Base-by-base conservation (phyloP, 352 stramenopile genomes). In the Globisporangium lucens region DNA sequence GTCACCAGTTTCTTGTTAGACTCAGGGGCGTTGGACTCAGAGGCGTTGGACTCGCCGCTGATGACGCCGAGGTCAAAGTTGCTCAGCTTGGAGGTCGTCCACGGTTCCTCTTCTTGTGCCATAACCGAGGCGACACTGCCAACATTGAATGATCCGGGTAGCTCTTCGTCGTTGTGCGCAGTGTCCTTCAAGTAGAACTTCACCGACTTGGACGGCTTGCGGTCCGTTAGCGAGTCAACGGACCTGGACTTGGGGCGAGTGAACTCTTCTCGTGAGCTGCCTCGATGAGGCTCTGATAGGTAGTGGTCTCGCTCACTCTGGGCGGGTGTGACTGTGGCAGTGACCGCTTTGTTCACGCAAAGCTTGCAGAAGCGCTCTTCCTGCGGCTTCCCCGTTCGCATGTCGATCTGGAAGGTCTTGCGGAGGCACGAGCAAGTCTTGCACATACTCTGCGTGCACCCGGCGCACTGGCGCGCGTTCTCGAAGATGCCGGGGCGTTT, bases 371-470 rank as follows among this genome's bases (percentile, higher is more conserved):
- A 66, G 15, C 60, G 49, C 46, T 57, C 60, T 58, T 66, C 60
- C 1, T 47, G 2, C 0, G 60, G 60, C 17, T 58, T 56, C 1
- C 49, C 15, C 12, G 33, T 68, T 30, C 30, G 17, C n/a, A 64
- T 52, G 33, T 68, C 63, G 36, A 63, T 24, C n/a, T 68, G 35
- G 6, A 68, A 68, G 3, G 30, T 65, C n/a, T 29, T 24, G 1
- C 55, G 63, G 7, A 33, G 17, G 22, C 51, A 51, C 36, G 51
- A 61, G 64, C 76, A 83, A 30, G 70, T 56, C 61, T 70, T 74
- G 63, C 76, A 83, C 17, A 78, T 69, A 24, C 57, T 73, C 72
- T 83, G 22, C 1, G 69, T 66, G 35, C 76, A 83, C 10, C 68
- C 74, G 33, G 68, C 58, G 41, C 76, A 83, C 17, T 64, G 63